Conservation (phyloP, 345 rosid species). For the Erodium maritimum region DNA sequence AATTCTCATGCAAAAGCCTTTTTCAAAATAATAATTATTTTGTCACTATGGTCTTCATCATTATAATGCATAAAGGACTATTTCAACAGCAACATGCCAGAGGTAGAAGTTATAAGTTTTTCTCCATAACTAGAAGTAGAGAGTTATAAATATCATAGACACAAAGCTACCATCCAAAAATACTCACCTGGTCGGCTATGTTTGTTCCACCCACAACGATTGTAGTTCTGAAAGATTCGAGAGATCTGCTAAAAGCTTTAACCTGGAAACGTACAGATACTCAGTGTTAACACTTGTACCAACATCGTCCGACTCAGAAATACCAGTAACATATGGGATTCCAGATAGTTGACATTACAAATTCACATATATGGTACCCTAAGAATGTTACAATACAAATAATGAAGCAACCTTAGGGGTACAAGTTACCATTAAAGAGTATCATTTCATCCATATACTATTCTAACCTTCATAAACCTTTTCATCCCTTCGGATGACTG, state of each 20-base stretch:
- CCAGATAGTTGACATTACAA: not conserved
- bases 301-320: not conserved
- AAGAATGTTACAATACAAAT: no score
- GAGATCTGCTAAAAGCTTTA: conserved; percentile 28
- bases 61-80: no score
- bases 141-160: not conserved
- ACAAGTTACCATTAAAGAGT: no score
- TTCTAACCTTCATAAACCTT: no score
- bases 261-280: conserved; percentile 11
- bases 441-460: no score
- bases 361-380: no score
- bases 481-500: no score
- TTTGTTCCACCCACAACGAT: conserved; percentile 36
- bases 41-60: no score
- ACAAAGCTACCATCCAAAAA: not conserved
- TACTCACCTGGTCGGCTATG: conserved; percentile 23
- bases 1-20: not conserved
- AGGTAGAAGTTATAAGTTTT: no score
- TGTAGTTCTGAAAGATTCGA: conserved; percentile 25
- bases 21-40: not conserved
- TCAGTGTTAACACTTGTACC: not conserved
- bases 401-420: no score
- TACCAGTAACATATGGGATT: not conserved
- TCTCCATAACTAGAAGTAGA: not conserved
- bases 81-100: not conserved